phyloP scores from a whole-genome alignment of 148 eudicot genomes.

The Cornus kousa region DNA sequence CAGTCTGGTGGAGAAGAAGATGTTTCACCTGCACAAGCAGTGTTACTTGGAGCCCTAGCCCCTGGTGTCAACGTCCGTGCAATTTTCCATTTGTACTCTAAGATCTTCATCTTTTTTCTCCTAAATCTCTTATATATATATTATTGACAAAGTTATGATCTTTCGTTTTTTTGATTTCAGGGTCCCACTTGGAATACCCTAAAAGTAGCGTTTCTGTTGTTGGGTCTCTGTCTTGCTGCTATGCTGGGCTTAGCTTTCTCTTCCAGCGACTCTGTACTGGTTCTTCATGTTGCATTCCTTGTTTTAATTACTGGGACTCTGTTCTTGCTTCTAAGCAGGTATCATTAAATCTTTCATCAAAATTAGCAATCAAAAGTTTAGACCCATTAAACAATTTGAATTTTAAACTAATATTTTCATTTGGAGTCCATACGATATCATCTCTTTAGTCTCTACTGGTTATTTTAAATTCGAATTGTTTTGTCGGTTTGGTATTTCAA shows the following conservation, averaged over 20 bases:
- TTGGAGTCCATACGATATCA: too few relatives aligned
- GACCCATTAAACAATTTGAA: too few relatives aligned
- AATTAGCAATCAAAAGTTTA: too few relatives aligned
- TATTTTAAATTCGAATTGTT: too few relatives aligned
- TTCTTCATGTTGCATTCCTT: conserved; percentile 73
- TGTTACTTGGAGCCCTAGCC: conserved; percentile 76
- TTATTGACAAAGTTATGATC: conserved; percentile 5
- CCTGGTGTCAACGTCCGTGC: conserved; percentile 84
- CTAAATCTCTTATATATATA: background rate
- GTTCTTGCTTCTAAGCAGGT: conserved; percentile 80
- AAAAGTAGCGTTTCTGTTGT: conserved; percentile 69
- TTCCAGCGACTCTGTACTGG: conserved; percentile 63
- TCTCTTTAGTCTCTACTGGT: too few relatives aligned
- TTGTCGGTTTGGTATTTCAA: too few relatives aligned
- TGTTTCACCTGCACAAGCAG: conserved; percentile 73
- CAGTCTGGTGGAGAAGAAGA: conserved; percentile 29
- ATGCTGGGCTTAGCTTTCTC: conserved; percentile 81
- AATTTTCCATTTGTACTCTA: background rate
- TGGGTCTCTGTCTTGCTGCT: conserved; percentile 65
- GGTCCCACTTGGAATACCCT: conserved; percentile 83
- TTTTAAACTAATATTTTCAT: too few relatives aligned
- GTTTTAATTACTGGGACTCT: conserved; percentile 68
- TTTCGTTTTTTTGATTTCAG: conserved; percentile 41
- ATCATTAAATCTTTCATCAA: background rate
- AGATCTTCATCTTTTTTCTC: background rate